Percentiles rank a stretch among this genome's conserved stretches.
Evolutionary conservation across 2,329 filamentous ascomycete genomes (phyloP).

Genomic region (Arachnopeziza araneosa): DNA sequence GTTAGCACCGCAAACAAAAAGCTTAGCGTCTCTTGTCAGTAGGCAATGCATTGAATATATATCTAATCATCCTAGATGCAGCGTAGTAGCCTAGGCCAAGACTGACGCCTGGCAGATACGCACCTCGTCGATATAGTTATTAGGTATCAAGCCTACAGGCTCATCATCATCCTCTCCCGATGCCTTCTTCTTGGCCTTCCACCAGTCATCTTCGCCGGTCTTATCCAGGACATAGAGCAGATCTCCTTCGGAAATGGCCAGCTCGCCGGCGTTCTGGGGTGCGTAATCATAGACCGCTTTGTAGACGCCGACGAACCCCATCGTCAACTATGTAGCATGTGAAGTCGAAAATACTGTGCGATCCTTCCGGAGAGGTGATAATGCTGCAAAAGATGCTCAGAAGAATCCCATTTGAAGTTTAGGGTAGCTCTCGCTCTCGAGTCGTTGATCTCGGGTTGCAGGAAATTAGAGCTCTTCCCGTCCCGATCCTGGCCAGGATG

Average conservation of each 20-base stretch:
- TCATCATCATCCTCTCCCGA: slow-evolving; percentile 34
- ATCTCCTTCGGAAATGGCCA: slow-evolving; percentile 80
- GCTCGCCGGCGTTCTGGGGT: slow-evolving; percentile 80
- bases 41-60: background rate
- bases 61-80: background rate
- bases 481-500: background rate
- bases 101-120: slow-evolving; percentile 28
- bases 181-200: slow-evolving; percentile 47
- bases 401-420: slow-evolving; percentile 25
- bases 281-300: slow-evolving; percentile 89
- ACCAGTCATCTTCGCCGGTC: slow-evolving; percentile 74
- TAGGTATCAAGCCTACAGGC: slow-evolving; percentile 57
- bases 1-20: slow-evolving; percentile 13
- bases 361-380: slow-evolving; percentile 18
- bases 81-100: background rate
- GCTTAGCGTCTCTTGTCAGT: background rate
- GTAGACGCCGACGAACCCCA: slow-evolving; percentile 92
- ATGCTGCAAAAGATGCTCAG: slow-evolving; percentile 20
- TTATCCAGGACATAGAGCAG: slow-evolving; percentile 78
- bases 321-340: slow-evolving; percentile 33
- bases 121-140: slow-evolving; percentile 94
- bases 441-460: slow-evolving; percentile 14
- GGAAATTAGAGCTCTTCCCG: slow-evolving; percentile 1
- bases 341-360: slow-evolving; percentile 12
- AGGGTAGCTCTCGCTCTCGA: slow-evolving; percentile 17